Evolutionary conservation across 2,329 filamentous ascomycete species (phyloP), one percentile per base, ranked within the genome.

Genomic region (Ceratocystis variospora): DNA sequence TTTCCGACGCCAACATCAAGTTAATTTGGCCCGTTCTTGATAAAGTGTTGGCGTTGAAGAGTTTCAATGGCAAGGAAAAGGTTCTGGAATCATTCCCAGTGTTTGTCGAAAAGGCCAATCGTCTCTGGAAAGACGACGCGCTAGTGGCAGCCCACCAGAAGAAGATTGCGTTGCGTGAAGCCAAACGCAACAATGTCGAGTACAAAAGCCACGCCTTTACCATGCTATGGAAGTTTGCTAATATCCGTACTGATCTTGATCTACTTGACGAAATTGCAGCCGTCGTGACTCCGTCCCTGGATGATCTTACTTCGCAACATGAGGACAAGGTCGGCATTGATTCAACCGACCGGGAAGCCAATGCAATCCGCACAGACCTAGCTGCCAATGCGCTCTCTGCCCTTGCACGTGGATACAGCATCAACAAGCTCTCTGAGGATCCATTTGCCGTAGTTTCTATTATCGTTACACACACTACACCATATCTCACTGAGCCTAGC

Each of bases 1-100:
- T 90, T 64, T 83, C 82, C 68, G 79, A 81, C 19, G 72, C 79
- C 2, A 84, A 86, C 50, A 79, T 89, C 19, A 78, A 80, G 70
- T 77, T 78, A 17, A 78, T 96, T 25, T 99, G 93, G 93, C 89
- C 89, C 0, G 83, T 87, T 1, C 80, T 96, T 61, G 90, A 96
- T 69, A 90, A 88, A 72, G 85, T 89, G 1, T 77, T 97, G 50
- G 83, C 85, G 1, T 85, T 96, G 12, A 97, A 37, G 79, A 96
- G 92, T 0, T 99, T 96, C 80, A 82, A 88, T 0, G 90, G 90
- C 25, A 99, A 99, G 73, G 91, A 96, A 75, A 86, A 85, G 70
- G 83, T 99, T 41, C 79, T 97, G 2, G 81, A 85, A 55, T 87
- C 89, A 5, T 90, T 94, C 74, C 87, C 90, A 3, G 82, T 85